Base-by-base conservation (phyloP, 192 early-diverging fungal species). In the Linnemannia zychae region DNA sequence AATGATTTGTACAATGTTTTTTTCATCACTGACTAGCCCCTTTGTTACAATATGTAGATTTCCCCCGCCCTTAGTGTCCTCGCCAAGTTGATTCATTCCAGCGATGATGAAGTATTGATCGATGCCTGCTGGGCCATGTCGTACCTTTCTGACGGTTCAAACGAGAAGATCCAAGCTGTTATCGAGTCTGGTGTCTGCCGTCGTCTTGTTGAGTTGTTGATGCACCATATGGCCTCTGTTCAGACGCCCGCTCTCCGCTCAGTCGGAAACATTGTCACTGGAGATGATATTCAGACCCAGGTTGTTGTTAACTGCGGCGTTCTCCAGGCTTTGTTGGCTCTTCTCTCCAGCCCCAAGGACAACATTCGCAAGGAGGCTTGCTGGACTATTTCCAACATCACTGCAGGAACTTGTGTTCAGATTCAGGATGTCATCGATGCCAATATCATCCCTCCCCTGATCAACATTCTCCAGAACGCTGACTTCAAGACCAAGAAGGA, bases 111-210 rank as follows among this genome's bases (percentile, higher is more conserved):
- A 82, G 93, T 99, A 33, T 90, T 99, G 83, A 98, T 97, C 20
- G 98, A 99, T 87, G 96, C 98, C n/a, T 99, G 98, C 92, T 99
- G 98, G 98, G 98, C 98, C 28, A 96, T 99, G 77, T 99, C 98
- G n/a, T 99, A 99, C 81, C 93, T 99, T 37, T 98, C 98, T 31
- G 98, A 99, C 80, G 98, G 98, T 1, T 67, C 93, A 49, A 99
- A 99, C 89, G 97, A 99, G 78, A 98, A 98, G 90, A 99, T 99
- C 67, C 97, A 99, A 87, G 96, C 97, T 16, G 98, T 99, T 15
- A 97, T 99, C 77, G 97, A 99, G 84, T 91, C 96, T 24, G 97
- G 97, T 63, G 96, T 99, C 53, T 97, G 96, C 89, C 92, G 96
- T 57, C 96, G 97, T 49, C 91, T 99, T 33, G 97, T 99, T 71